Percentiles rank a stretch among this genome's conserved stretches.
Conservation (phyloP, 73 alveolate species). For the Effrenium voratum region DNA sequence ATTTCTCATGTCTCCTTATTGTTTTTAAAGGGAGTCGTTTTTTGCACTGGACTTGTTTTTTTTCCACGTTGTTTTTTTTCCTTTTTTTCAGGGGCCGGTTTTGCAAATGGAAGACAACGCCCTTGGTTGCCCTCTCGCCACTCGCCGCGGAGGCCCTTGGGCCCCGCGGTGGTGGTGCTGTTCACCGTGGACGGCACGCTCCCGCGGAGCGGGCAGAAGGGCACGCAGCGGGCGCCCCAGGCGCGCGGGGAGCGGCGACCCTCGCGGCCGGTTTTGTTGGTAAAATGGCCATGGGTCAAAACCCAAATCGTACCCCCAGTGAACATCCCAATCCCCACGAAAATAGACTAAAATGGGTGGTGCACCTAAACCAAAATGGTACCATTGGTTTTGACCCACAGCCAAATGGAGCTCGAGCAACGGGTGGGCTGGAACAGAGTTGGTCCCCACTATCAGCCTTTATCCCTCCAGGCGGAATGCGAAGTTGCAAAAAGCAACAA, state of each 20-base stretch:
- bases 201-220: slow-evolving; percentile 34
- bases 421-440: no score
- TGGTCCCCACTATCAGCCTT: no score
- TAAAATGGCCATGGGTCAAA: no score
- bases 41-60: not conserved
- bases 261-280: not conserved
- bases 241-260: not conserved
- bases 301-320: not conserved
- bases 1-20: not conserved
- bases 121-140: not conserved
- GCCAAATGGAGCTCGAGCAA: not conserved
- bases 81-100: not conserved
- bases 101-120: no score
- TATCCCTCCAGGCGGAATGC: no score
- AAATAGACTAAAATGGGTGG: not conserved
- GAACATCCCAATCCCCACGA: no score
- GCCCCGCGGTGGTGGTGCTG: slow-evolving; percentile 45
- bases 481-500: no score
- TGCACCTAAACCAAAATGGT: not conserved
- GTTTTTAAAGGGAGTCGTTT: not conserved
- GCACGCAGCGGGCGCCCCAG: slow-evolving; percentile 55
- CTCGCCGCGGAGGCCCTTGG: slow-evolving; percentile 3
- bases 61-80: not conserved
- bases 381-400: not conserved
- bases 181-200: slow-evolving; percentile 82